A percentile compares a stretch with the other conserved stretches of the same genome.
These are phyloP conservation scores for Jackrogersella minutella DNA, from an alignment of 495 filamentous ascomycete genomes.

Conservation along the genomic window DNA sequence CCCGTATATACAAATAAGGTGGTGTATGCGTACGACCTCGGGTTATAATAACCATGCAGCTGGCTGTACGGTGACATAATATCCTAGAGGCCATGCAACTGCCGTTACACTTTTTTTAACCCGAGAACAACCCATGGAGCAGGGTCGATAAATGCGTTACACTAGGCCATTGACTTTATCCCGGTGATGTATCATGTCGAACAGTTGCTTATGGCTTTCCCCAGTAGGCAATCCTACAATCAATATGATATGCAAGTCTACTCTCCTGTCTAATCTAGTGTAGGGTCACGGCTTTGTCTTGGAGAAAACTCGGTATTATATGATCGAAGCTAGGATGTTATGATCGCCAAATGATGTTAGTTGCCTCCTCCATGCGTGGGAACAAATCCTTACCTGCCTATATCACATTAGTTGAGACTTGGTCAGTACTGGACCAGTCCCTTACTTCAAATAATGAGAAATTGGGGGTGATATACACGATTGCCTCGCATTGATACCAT, in stretches of 20 bases:
- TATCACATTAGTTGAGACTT: not conserved
- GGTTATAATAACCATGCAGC: conserved; percentile 7
- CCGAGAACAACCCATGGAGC: conserved; percentile 1
- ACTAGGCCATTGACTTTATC: not conserved
- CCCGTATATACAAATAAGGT: not conserved
- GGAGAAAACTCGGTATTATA: conserved; percentile 34
- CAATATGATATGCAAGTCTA: not conserved
- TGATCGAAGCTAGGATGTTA: not conserved
- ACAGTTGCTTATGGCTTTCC: not conserved
- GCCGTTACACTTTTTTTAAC: conserved; percentile 24
- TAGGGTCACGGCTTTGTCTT: not conserved
- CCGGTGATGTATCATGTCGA: conserved; percentile 4
- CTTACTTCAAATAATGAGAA: too few relatives aligned
- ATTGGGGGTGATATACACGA: too few relatives aligned
- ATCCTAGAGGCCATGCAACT: conserved; percentile 25
- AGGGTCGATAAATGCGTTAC: conserved; percentile 21
- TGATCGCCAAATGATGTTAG: not conserved
- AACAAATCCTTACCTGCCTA: not conserved
- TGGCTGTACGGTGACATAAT: conserved; percentile 32
- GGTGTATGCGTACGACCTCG: conserved; percentile 4
- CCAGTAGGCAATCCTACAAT: not conserved
- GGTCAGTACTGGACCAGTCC: too few relatives aligned
- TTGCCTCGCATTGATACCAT: too few relatives aligned
- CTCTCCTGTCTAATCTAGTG: not conserved
- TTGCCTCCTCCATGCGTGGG: not conserved